Percentiles rank a stretch among this genome's conserved stretches.
These are phyloP conservation scores for Aspergillus amoenus DNA, from an alignment of 2,329 filamentous ascomycete species.

Conservation along the genomic window DNA sequence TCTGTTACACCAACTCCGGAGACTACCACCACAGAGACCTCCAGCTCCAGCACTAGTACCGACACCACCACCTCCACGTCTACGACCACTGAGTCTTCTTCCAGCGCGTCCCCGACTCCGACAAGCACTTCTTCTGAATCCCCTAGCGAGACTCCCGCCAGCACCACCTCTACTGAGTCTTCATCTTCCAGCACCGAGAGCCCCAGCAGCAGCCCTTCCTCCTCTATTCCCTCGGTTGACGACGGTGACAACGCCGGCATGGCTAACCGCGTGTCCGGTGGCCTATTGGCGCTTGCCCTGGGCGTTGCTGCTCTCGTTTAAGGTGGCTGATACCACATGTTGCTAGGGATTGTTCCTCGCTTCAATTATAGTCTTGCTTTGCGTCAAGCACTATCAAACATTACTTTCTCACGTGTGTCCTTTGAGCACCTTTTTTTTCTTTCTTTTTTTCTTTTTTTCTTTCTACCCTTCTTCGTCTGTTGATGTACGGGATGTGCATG, in stretches of 20 bases:
- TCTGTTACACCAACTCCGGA: conserved; percentile 24
- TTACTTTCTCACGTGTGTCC: background rate
- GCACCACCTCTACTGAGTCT: conserved; percentile 21
- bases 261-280: conserved; percentile 34
- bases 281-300: conserved; percentile 36
- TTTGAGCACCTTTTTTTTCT: background rate
- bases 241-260: conserved; percentile 21
- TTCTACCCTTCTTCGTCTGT: background rate
- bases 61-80: conserved; percentile 22
- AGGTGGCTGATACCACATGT: conserved; percentile 5
- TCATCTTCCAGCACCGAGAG: conserved; percentile 18
- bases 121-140: conserved; percentile 16
- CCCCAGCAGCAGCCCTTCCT: conserved; percentile 21
- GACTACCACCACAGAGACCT: conserved; percentile 19
- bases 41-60: conserved; percentile 28
- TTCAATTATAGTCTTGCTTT: background rate
- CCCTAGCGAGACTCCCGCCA: conserved; percentile 17
- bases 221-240: conserved; percentile 26
- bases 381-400: background rate
- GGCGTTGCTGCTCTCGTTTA: conserved; percentile 38
- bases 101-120: conserved; percentile 24
- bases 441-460: background rate
- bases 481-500: background rate
- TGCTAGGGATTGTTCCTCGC: background rate
- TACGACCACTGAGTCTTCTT: conserved; percentile 19